phyloP scores from a whole-genome alignment of 2,329 filamentous ascomycete species.

The Talaromyces sp. region DNA sequence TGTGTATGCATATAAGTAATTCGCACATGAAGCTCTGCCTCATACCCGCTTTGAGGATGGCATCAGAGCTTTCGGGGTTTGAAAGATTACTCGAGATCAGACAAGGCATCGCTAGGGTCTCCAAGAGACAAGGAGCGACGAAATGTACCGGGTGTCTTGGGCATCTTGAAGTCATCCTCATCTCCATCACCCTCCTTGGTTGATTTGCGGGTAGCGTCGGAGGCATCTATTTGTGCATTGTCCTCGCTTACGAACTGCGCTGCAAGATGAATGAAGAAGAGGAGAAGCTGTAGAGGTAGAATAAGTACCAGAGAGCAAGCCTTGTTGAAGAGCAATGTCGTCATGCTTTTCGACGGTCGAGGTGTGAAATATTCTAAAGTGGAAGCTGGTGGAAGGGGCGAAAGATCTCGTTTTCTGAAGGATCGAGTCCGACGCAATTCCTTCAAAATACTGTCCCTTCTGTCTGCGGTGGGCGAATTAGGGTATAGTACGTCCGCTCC shows the following conservation, averaged over 20 bases:
- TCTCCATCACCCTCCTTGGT: conserved; percentile 22
- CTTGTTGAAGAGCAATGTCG: conserved; percentile 68
- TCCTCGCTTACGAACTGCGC: conserved; percentile 61
- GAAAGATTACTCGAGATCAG: conserved; percentile 13
- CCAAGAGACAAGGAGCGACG: conserved; percentile 1
- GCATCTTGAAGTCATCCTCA: conserved; percentile 38
- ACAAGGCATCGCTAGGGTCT: conserved; percentile 8
- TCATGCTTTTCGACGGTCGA: conserved; percentile 50
- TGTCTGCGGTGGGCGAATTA: background rate
- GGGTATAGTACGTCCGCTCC: background rate
- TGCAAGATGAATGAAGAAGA: conserved; percentile 77
- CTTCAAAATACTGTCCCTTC: background rate
- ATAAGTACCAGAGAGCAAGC: conserved; percentile 73
- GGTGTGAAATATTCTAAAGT: conserved; percentile 56
- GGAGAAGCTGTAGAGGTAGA: conserved; percentile 74
- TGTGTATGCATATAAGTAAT: background rate
- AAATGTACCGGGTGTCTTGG: conserved; percentile 30
- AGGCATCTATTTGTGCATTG: conserved; percentile 23
- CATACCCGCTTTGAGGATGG: background rate
- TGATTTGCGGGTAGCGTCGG: conserved; percentile 7
- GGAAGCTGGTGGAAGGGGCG: conserved; percentile 65
- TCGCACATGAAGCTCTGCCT: background rate
- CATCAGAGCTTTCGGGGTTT: too few species aligned
- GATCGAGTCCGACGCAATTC: conserved; percentile 23
- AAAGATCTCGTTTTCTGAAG: conserved; percentile 56